Base-by-base conservation (phyloP, 305 asterid species). In the Plantago coronopus region DNA sequence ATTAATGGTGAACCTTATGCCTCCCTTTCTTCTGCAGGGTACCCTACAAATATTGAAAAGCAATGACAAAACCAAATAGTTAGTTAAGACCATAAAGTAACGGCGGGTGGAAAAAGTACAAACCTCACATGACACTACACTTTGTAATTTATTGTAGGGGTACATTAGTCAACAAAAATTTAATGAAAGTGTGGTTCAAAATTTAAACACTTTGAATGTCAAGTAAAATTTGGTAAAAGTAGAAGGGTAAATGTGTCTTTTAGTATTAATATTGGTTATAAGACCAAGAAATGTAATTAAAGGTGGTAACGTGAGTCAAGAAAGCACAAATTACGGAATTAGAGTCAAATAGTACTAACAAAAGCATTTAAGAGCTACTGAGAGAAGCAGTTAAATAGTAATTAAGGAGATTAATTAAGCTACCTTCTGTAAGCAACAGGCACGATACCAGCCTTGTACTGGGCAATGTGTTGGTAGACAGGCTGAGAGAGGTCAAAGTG, bases 401-500 rank as follows among this genome's bases (percentile, higher is more conserved):
- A n/a, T n/a, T n/a, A n/a, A n/a, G n/a, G n/a, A n/a, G n/a, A n/a
- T n/a, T n/a, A n/a, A n/a, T n/a, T n/a, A n/a, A n/a, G n/a, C n/a
- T 72, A 90, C 97, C 97, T 87, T 64, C 89, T 57, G 53, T 90
- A 90, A 58, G 90, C 72, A 65, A 90, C 95, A 17, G 96, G 94
- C 17, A 87, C 96, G 75, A 90, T 87, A 62, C 97, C 97, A 63
- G 96, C 89, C 53, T 55, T 80, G 61, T 90, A 90, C 45, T 80
- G 94, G 31, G 96, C 97, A 73, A 90, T 87, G 76, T 66, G 94
- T 61, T 83, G 95, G 64, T 77, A 90, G 17, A 90, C 82, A 49
- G 97, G 97, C 80, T 88, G 96, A 21, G 97, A 79, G 21, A 90
- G 79, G 72, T 90, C 97, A 55, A 90, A 87, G 61, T 90, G 97